Conservation (phyloP, 169 alveolate species). For the Plasmodium cynomolgi region DNA sequence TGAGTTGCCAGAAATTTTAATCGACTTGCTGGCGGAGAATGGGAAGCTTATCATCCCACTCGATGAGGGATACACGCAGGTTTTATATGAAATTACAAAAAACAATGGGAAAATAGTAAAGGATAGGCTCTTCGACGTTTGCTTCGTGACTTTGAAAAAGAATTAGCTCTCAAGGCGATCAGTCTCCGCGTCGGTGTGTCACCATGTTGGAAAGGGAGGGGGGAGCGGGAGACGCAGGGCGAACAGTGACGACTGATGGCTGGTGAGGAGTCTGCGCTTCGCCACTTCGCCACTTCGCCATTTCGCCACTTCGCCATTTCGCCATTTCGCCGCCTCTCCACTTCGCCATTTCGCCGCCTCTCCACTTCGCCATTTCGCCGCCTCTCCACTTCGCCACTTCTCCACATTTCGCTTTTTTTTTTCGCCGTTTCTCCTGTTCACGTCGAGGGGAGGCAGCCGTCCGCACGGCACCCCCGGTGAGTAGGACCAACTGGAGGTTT, state of each 20-base stretch:
- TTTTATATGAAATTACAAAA: slow-evolving; percentile 67
- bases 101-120: slow-evolving; percentile 64
- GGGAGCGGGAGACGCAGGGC: background rate
- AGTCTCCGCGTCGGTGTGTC: background rate
- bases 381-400: background rate
- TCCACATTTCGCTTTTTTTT: background rate
- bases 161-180: slow-evolving; percentile 2
- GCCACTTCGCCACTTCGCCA: background rate
- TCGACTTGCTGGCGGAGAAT: slow-evolving; percentile 61
- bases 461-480: background rate
- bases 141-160: slow-evolving; percentile 68
- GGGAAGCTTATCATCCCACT: slow-evolving; percentile 67
- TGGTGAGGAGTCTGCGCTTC: background rate
- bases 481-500: background rate
- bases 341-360: background rate
- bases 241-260: background rate
- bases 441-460: background rate
- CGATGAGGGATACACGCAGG: slow-evolving; percentile 71
- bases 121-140: slow-evolving; percentile 73
- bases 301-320: background rate
- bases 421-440: background rate
- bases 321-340: background rate
- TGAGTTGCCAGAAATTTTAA: slow-evolving; percentile 67
- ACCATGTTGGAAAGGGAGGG: background rate
- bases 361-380: background rate